A percentile compares a stretch with the other conserved stretches of the same genome.
phyloP scores from a whole-genome alignment of 108 stramenopile species.

The Asterionellopsis glacialis region DNA sequence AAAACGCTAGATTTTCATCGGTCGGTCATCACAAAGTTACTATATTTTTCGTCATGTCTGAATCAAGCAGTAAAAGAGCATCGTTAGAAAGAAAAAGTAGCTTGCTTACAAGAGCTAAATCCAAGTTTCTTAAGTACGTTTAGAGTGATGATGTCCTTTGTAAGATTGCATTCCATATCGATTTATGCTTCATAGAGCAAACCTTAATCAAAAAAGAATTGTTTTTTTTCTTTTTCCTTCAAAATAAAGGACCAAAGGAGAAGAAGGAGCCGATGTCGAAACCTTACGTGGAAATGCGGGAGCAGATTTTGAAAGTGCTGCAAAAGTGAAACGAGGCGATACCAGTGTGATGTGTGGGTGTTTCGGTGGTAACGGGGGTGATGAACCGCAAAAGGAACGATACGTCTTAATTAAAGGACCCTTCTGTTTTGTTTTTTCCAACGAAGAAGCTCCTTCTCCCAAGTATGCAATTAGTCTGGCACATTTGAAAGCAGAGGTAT shows the following conservation, averaged over 20 bases:
- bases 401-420: constrained; percentile 77
- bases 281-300: constrained; percentile 69
- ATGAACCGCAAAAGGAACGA: constrained; percentile 23
- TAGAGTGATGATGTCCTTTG: background rate
- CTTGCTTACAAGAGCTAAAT: background rate
- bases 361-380: constrained; percentile 10
- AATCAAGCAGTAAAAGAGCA: too few relatives aligned
- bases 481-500: constrained; percentile 31
- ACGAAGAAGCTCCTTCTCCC: constrained; percentile 44
- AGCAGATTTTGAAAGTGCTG: constrained; percentile 76
- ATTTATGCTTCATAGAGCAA: background rate
- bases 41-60: too few relatives aligned
- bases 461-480: constrained; percentile 74
- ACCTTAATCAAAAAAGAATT: background rate
- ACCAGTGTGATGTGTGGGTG: constrained; percentile 24
- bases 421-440: constrained; percentile 67
- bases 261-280: constrained; percentile 58
- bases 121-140: constrained; percentile 23
- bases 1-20: too few relatives aligned
- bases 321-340: constrained; percentile 49
- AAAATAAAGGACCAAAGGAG: constrained; percentile 53
- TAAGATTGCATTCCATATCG: background rate
- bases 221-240: background rate
- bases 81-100: background rate
- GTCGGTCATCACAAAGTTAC: too few relatives aligned